Evolutionary conservation across 1,139 yeast species (phyloP).

Genomic region (Suhomyces chickasaworum): DNA sequence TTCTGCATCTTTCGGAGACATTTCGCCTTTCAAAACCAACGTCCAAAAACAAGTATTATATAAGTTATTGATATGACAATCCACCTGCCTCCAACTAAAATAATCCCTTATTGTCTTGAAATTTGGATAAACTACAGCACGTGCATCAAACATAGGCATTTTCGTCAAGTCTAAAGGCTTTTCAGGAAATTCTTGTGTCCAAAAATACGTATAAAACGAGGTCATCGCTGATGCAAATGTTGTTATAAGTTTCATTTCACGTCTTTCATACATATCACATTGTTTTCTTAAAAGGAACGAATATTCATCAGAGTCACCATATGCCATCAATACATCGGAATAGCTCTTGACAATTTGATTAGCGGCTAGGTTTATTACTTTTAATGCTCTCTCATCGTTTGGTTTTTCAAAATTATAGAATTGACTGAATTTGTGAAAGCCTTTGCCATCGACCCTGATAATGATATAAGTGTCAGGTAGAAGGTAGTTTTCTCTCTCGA

Average conservation of each 20-base stretch:
- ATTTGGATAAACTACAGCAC: conserved; percentile 86
- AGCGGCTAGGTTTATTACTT: conserved; percentile 84
- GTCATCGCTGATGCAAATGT: conserved; percentile 84
- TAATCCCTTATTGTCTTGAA: conserved; percentile 67
- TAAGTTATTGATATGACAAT: conserved; percentile 91
- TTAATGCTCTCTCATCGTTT: conserved; percentile 75
- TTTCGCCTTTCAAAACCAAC: conserved; percentile 67
- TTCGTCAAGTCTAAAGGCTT: conserved; percentile 37
- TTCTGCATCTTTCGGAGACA: conserved; percentile 80
- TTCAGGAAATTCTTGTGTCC: conserved; percentile 64
- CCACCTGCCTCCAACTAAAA: conserved; percentile 94
- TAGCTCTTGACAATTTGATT: conserved; percentile 58
- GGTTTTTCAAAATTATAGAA: conserved; percentile 81
- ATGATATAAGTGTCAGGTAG: conserved; percentile 83
- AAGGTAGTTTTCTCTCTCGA: conserved; percentile 72
- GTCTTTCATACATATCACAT: conserved; percentile 72
- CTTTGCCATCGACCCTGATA: conserved; percentile 89
- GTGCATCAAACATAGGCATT: conserved; percentile 86
- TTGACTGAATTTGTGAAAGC: conserved; percentile 83
- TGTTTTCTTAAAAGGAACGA: conserved; percentile 69
- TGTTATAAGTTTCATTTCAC: conserved; percentile 77
- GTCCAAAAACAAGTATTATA: conserved; percentile 95
- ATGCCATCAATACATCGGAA: conserved; percentile 77
- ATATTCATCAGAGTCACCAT: conserved; percentile 96
- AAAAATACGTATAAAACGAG: conserved; percentile 66